phyloP scores from a whole-genome alignment of 2,329 filamentous ascomycete genomes.

The Clarireedia homoeocarpa region DNA sequence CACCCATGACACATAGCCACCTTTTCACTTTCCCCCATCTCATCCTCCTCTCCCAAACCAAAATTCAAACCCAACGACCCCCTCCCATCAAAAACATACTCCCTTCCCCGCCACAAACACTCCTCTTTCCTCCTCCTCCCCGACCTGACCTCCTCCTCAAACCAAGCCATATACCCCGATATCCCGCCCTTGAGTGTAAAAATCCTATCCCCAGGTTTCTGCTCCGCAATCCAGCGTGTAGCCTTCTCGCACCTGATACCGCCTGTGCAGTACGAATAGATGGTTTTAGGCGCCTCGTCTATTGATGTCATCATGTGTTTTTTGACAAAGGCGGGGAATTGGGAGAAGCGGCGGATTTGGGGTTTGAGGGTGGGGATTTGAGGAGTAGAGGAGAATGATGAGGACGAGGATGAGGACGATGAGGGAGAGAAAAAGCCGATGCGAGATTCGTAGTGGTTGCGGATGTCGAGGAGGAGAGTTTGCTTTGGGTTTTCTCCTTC shows the following conservation, averaged over 20 bases:
- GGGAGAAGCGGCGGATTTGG: constrained; percentile 27
- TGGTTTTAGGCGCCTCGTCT: constrained; percentile 13
- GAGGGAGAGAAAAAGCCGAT: constrained; percentile 30
- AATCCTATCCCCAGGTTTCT: constrained; percentile 17
- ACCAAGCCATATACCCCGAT: constrained; percentile 28
- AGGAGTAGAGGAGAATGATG: neutral
- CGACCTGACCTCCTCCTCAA: constrained; percentile 26
- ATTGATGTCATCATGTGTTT: constrained; percentile 12
- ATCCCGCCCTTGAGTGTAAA: constrained; percentile 29
- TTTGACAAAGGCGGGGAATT: constrained; percentile 29
- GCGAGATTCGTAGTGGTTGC: constrained; percentile 30
- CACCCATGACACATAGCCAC: constrained; percentile 28
- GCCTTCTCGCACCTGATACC: constrained; percentile 30
- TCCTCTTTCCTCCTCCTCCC: constrained; percentile 23
- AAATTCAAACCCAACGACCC: constrained; percentile 21
- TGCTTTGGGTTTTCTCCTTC: constrained; percentile 5
- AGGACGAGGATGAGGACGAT: no score
- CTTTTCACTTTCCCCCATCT: constrained; percentile 10
- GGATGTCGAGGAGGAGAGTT: constrained; percentile 24
- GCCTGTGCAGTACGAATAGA: constrained; percentile 29
- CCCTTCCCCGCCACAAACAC: constrained; percentile 26
- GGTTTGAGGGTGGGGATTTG: constrained; percentile 24
- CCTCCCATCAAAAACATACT: constrained; percentile 30
- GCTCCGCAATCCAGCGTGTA: constrained; percentile 23
- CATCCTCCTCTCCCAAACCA: neutral